These are phyloP conservation scores for Epicoccum nigrum DNA, from an alignment of 2,329 filamentous ascomycete genomes.

Conservation along the genomic window DNA sequence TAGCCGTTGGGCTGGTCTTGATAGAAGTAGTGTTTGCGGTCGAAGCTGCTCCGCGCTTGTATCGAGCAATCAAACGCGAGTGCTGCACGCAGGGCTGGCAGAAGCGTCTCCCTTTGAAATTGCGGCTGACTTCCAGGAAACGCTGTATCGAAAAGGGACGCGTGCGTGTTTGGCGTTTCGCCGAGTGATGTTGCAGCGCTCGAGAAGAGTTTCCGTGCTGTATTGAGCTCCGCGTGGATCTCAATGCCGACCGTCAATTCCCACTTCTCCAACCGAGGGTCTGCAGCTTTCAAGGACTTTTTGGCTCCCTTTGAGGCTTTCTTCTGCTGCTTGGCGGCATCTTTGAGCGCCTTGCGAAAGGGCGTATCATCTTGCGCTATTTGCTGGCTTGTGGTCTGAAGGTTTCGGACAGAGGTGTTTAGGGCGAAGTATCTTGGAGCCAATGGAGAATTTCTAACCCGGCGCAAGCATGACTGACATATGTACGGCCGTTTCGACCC, in stretches of 20 bases:
- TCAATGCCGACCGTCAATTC: constrained; percentile 95
- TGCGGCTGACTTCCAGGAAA: constrained; percentile 86
- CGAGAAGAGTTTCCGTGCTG: constrained; percentile 87
- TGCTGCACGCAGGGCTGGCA: constrained; percentile 90
- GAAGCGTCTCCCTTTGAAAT: constrained; percentile 81
- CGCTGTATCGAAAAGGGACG: constrained; percentile 85
- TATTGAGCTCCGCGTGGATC: constrained; percentile 96
- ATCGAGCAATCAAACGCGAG: constrained; percentile 82
- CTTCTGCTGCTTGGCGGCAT: constrained; percentile 44
- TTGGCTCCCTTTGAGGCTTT: constrained; percentile 24
- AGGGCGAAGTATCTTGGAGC: neutral
- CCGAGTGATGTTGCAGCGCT: constrained; percentile 57
- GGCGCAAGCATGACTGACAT: constrained; percentile 38
- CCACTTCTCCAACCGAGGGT: constrained; percentile 65
- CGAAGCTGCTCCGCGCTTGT: constrained; percentile 79
- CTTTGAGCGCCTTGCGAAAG: constrained; percentile 48
- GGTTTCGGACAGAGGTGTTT: constrained; percentile 18
- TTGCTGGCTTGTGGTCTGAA: constrained; percentile 33
- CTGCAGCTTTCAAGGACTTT: constrained; percentile 14
- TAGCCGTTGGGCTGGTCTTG: constrained; percentile 97
- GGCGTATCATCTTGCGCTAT: constrained; percentile 35
- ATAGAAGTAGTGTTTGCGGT: constrained; percentile 98
- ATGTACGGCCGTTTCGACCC: constrained; percentile 35
- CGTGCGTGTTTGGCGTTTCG: constrained; percentile 80
- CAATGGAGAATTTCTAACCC: constrained; percentile 28